These are phyloP conservation scores for Ophiobolus disseminans DNA, from an alignment of 2,329 filamentous ascomycete species.

Conservation along the genomic window DNA sequence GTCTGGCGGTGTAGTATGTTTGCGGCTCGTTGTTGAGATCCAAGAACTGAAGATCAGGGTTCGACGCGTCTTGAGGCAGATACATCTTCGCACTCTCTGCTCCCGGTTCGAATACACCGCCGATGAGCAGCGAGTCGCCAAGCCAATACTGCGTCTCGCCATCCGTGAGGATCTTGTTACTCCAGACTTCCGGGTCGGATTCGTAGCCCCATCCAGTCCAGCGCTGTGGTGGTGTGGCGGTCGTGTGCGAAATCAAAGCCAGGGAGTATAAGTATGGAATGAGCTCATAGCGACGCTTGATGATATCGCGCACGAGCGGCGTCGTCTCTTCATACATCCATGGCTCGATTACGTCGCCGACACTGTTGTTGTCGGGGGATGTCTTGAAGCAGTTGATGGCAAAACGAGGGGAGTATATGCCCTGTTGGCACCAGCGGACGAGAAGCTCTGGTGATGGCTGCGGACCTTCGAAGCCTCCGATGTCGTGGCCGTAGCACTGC, in stretches of 20 bases:
- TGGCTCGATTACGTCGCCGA: conserved; percentile 77
- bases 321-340: conserved; percentile 78
- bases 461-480: conserved; percentile 77
- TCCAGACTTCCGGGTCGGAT: conserved; percentile 70
- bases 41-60: conserved; percentile 62
- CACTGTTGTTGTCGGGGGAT: conserved; percentile 66
- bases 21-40: conserved; percentile 70
- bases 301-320: conserved; percentile 67
- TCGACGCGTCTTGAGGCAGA: conserved; percentile 58
- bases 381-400: conserved; percentile 84
- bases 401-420: conserved; percentile 72
- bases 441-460: conserved; percentile 75
- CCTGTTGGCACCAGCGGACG: conserved; percentile 76
- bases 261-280: conserved; percentile 75
- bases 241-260: conserved; percentile 66
- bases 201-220: conserved; percentile 80
- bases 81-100: conserved; percentile 65
- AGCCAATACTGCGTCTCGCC: conserved; percentile 78
- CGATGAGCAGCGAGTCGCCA: conserved; percentile 69
- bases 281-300: conserved; percentile 74
- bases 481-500: conserved; percentile 75
- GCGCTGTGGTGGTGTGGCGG: conserved; percentile 69
- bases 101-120: conserved; percentile 71
- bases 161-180: conserved; percentile 60
- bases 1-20: conserved; percentile 62